A percentile compares a stretch with the other conserved stretches of the same genome.
Evolutionary conservation across 2,329 filamentous ascomycete species (phyloP).

Genomic region (Fusarium subglutinans): DNA sequence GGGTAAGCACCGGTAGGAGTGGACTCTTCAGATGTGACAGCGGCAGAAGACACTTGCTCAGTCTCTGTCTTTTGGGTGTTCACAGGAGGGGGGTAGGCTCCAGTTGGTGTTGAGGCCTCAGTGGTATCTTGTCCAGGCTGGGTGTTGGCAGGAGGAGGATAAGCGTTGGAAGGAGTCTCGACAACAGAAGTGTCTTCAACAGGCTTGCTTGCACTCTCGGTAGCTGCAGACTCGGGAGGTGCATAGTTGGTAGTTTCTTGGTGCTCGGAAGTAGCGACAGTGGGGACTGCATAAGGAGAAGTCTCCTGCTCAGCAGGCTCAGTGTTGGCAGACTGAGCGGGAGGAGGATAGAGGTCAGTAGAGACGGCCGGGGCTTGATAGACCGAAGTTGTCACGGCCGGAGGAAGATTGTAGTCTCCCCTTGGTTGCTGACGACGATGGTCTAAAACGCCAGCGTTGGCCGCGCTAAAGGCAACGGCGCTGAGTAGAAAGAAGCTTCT

Average conservation of each 20-base stretch:
- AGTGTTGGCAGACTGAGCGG: neutral
- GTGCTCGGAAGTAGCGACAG: constrained; percentile 11
- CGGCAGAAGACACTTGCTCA: neutral
- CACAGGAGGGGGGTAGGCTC: neutral
- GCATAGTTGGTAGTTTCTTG: constrained; percentile 7
- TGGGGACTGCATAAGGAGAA: constrained; percentile 8
- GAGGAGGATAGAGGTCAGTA: neutral
- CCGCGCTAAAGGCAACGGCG: constrained; percentile 20
- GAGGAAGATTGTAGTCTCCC: constrained; percentile 6
- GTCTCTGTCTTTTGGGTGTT: neutral
- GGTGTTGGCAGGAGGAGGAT: neutral
- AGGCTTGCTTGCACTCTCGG: constrained; percentile 9
- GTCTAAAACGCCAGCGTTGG: constrained; percentile 23
- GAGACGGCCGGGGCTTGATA: neutral
- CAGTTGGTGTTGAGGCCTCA: neutral
- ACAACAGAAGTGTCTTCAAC: neutral
- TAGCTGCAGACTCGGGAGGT: constrained; percentile 9
- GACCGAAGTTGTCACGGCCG: neutral
- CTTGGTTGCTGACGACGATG: constrained; percentile 4
- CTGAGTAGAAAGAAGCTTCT: constrained; percentile 26
- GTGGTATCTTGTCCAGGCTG: constrained; percentile 3
- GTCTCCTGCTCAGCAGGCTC: constrained; percentile 12
- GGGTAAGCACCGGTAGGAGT: neutral
- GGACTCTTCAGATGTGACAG: neutral
- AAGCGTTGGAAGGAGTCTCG: neutral